phyloP scores from a whole-genome alignment of 169 alveolate species.

The Perkinsus marinus region DNA sequence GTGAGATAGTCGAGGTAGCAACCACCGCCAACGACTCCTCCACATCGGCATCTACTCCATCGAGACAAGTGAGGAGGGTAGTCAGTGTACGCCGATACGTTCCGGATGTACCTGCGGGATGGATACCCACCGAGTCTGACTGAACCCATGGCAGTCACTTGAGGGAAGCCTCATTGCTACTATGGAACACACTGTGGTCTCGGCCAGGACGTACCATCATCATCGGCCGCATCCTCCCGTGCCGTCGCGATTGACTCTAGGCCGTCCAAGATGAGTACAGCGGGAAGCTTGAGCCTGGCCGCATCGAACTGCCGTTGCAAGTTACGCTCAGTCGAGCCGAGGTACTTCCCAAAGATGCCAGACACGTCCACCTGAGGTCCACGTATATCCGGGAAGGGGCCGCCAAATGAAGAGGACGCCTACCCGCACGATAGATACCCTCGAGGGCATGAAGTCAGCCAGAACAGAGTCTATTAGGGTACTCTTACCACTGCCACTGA shows the following conservation, averaged over 20 bases:
- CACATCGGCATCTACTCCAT: neutral
- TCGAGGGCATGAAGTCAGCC: neutral
- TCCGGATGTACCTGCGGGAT: neutral
- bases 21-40: neutral
- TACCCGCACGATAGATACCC: neutral
- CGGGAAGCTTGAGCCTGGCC: neutral
- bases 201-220: neutral
- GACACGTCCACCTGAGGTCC: neutral
- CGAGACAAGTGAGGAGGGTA: neutral
- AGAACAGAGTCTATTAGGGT: neutral
- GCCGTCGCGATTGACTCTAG: neutral
- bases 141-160: no score
- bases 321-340: neutral
- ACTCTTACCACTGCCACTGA: neutral
- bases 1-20: neutral
- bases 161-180: no score
- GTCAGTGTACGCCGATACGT: neutral
- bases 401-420: no score
- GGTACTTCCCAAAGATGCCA: neutral
- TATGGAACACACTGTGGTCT: no score
- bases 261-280: neutral
- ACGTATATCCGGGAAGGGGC: no score
- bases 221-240: neutral
- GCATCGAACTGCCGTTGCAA: neutral
- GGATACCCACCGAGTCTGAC: no score